Evolutionary conservation across 2,329 filamentous ascomycete genomes (phyloP), one percentile per base, ranked within the genome.

Genomic region (Cadophora sp.): DNA sequence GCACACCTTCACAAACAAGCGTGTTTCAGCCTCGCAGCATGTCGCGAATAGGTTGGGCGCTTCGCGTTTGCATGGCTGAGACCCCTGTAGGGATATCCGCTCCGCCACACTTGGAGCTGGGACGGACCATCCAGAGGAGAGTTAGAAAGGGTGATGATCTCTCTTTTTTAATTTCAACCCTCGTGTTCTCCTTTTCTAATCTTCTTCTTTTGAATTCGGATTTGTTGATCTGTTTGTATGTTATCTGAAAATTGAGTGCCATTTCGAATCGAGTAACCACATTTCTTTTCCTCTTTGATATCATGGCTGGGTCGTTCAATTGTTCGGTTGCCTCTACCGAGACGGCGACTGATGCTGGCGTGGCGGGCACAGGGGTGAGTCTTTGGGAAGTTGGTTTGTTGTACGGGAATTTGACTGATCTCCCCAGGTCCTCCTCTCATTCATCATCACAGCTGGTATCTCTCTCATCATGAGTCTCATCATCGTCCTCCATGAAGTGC

Each of bases 401-500:
- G 24, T 14, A 0, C 43, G 7, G 33, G 11, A 30, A 6, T n/a
- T 18, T 18, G 18, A 30, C 43, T 61, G 33, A 47, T 51, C 4
- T 48, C 43, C 4, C 56, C 30, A 88, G 84, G 83, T 88, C 68
- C 81, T 91, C 39, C 82, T 91, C 69, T 89, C 88, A 56, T 91
- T 90, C 78, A 87, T 90, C 75, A 83, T 89, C 68, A 90, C 88
- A 6, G 88, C 88, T 62, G 80, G 79, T 64, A 75, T 90, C 62
- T 83, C 88, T 36, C 80, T 90, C 65, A 66, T 83, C 64, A 79
- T 90, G 66, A 84, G 83, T 68, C 80, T 82, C 45, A 83, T 82
- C 66, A 85, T 91, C 66, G 82, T 91, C 66, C 74, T 89, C 62
- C 81, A 84, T 65, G 85, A 88, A 68, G 76, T 82, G 22, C 75